Evolutionary conservation across 2,329 filamentous ascomycete species (phyloP), one percentile per base, ranked within the genome.

Genomic region (Blastomyces percursus): DNA sequence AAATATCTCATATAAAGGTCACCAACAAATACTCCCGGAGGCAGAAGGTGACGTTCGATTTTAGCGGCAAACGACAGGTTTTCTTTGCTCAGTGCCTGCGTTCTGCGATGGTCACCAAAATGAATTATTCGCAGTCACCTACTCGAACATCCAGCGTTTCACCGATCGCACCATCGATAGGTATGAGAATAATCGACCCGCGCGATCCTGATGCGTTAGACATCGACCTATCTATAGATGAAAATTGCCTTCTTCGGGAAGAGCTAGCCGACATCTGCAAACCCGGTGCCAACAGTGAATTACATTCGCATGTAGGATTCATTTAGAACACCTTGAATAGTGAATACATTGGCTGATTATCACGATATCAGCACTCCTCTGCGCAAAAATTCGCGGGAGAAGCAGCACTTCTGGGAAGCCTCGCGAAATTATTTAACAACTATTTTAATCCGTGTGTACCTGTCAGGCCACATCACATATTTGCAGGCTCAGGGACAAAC

Each of bases 401-500:
- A 38, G 64, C 68, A 21, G 59, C 60, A 21, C 63, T 72, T 11
- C 48, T 71, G 3, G 63, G 63, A 19, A 65, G 62, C 6, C 59
- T 66, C 12, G 62, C 67, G 19, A 44, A 62, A 2, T 65, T 71
- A 21, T 70, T 72, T 65, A 73, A 72, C 62, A 66, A 62, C 21
- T 69, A 69, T 60, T 73, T 73, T 64, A 64, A 64, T 14, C 71
- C 71, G 8, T 48, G 58, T n/a, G 60, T 61, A 14, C 64, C 64
- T 8, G 68, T 73, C 1, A 38, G 60, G 3, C 40, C 66, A 7
- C 57, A 62, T 30, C 69, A 72, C 32, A 35, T 73, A 2, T 62
- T 60, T 1, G 63, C 64, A 2, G 69, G 62, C 5, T 65, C 69
- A 12, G 69, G 69, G 11, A 68, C 63, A 6, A 48, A 54, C 11